Base-by-base conservation (phyloP, 2,329 filamentous ascomycete species). In the Cyanodermella asteris region DNA sequence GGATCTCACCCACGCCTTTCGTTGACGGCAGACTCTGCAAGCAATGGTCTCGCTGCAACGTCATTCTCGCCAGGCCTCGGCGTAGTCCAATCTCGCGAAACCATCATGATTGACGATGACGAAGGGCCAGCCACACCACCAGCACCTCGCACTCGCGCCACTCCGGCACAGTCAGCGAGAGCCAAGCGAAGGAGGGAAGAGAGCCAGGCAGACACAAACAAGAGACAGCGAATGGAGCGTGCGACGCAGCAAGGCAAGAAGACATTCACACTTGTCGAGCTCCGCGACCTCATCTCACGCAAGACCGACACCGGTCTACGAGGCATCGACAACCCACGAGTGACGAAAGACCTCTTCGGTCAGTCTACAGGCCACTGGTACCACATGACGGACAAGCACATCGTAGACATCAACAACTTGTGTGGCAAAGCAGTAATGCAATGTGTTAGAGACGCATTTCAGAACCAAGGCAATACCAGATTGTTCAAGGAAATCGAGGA, bases 291-390 rank as follows among this genome's bases (percentile, higher is more conserved):
- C 7, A 69, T 73, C 9, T 44, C 50, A 11, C 45, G 51, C 4
- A 62, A 63, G 8, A 61, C 59, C 14, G 53, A 53, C 11, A 58
- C 64, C 0, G 67, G 69, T 0, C 53, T 69, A 34, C 66, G 65
- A 0, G 58, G 61, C 5, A 53, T 67, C 1, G 59, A 66, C 1
- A 60, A 68, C 0, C 56, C 62, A 0, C 60, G 64, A 18, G 66
- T 72, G 0, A 65, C 70, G 13, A 59, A 68, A 15, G 51, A 53
- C 0, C 50, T 75, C 10, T 66, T 62, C 22, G 49, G 55, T 10
- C 46, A 61, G n/a, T 59, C 61, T 0, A 59, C 75, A 2, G 39
- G 43, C 6, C 58, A 63, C 2, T 77, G 72, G 72, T 38, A 54
- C 2, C 37, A 38, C 0, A 66, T 67, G 0, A 51, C 70, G 23